phyloP scores from a whole-genome alignment of 2,329 filamentous ascomycete species.

The Aspergillus sojae region DNA sequence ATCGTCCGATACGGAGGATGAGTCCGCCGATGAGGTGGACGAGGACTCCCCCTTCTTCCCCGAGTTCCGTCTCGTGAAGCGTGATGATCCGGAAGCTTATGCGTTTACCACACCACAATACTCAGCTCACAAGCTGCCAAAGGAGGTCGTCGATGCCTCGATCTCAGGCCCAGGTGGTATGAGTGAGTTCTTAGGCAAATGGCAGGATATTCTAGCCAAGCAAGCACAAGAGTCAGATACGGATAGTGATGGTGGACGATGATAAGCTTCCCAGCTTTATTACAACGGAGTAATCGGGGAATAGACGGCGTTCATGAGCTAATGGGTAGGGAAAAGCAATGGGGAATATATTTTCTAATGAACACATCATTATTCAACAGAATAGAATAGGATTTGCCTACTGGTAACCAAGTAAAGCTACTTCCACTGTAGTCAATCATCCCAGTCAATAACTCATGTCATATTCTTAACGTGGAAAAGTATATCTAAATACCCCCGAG shows the following conservation, averaged over 20 bases:
- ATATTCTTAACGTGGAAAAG: neutral
- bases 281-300: neutral
- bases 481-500: neutral
- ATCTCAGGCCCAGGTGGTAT: conserved; percentile 72
- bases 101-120: conserved; percentile 84
- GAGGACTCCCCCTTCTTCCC: conserved; percentile 59
- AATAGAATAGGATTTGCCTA: neutral
- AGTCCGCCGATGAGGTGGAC: conserved; percentile 54
- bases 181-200: conserved; percentile 76
- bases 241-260: conserved; percentile 37
- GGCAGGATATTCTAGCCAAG: conserved; percentile 62
- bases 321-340: neutral
- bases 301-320: conserved; percentile 18
- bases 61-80: conserved; percentile 79
- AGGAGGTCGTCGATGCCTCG: conserved; percentile 79
- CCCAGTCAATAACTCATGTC: neutral
- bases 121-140: conserved; percentile 92
- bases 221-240: conserved; percentile 43
- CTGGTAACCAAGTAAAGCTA: neutral
- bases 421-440: neutral
- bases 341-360: neutral
- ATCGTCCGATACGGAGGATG: conserved; percentile 35
- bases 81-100: conserved; percentile 85
- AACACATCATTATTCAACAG: neutral
- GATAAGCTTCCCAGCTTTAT: neutral